These are phyloP conservation scores for Ramularia endophylla DNA, from an alignment of 2,329 filamentous ascomycete species.

Conservation along the genomic window DNA sequence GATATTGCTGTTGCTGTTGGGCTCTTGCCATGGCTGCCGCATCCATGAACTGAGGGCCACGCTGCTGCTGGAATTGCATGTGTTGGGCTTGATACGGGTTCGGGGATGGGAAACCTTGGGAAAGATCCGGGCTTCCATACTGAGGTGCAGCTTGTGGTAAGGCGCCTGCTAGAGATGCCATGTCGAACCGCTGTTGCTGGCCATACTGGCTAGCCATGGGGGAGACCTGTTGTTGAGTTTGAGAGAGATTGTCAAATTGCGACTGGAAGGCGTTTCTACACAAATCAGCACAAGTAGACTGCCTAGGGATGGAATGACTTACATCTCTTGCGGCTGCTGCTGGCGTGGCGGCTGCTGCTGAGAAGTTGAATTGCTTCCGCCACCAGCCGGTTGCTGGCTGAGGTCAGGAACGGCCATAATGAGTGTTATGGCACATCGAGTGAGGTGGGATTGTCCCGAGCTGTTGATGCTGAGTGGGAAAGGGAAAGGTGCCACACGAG, in stretches of 20 bases:
- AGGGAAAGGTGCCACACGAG: too few species aligned
- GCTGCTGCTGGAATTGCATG: conserved; percentile 19
- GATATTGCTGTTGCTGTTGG: conserved; percentile 20
- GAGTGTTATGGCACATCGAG: too few species aligned
- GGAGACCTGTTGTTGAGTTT: conserved; percentile 12
- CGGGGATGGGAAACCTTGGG: conserved; percentile 9
- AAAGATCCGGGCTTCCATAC: conserved; percentile 11
- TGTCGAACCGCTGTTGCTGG: conserved; percentile 16
- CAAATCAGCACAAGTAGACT: background rate
- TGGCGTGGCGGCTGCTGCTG: conserved; percentile 1
- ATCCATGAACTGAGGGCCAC: conserved; percentile 15
- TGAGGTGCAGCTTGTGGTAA: conserved; percentile 11
- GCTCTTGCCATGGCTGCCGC: conserved; percentile 15
- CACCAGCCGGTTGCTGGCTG: too few species aligned
- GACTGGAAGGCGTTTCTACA: conserved; percentile 18
- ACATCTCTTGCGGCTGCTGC: conserved; percentile 49
- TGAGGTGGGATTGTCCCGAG: too few species aligned
- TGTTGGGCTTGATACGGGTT: conserved; percentile 9
- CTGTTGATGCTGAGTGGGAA: too few species aligned
- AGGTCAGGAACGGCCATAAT: too few species aligned
- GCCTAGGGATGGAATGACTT: conserved; percentile 39
- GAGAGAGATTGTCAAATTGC: conserved; percentile 18
- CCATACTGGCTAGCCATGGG: conserved; percentile 13
- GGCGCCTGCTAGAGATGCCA: conserved; percentile 14
- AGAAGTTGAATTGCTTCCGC: background rate